Conservation (phyloP, 2,329 filamentous ascomycete species). For the Epichloe aotearoae region DNA sequence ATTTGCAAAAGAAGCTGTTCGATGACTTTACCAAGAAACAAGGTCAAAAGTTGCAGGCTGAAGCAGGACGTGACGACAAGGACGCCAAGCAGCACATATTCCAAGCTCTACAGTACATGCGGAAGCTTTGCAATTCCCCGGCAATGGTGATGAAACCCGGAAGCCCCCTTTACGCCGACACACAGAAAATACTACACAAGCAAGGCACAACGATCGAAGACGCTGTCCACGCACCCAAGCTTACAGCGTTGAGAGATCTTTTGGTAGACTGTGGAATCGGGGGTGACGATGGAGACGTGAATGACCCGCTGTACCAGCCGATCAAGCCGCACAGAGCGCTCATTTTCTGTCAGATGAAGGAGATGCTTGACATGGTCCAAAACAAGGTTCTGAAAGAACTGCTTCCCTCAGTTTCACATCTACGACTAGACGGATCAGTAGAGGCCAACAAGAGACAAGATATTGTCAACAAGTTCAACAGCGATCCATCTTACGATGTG, state of each 20-base stretch:
- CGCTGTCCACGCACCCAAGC: constrained; percentile 78
- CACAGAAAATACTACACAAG: constrained; percentile 65
- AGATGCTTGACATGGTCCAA: constrained; percentile 99
- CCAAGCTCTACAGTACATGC: constrained; percentile 98
- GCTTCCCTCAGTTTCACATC: constrained; percentile 82
- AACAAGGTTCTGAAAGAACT: constrained; percentile 81
- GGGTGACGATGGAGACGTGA: constrained; percentile 48
- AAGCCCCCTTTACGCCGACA: constrained; percentile 80
- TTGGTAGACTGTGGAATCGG: constrained; percentile 98
- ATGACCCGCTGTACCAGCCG: constrained; percentile 55
- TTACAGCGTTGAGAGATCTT: constrained; percentile 78
- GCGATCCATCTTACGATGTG: constrained; percentile 91
- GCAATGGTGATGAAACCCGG: constrained; percentile 91
- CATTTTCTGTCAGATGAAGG: constrained; percentile 99
- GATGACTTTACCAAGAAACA: constrained; percentile 95
- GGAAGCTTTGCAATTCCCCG: constrained; percentile 95
- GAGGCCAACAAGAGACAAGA: constrained; percentile 90
- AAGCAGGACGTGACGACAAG: constrained; percentile 75
- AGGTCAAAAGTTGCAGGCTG: constrained; percentile 71
- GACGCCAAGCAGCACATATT: constrained; percentile 97
- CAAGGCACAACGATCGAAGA: constrained; percentile 77
- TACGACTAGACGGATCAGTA: constrained; percentile 87
- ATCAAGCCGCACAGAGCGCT: constrained; percentile 93
- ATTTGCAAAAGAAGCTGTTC: constrained; percentile 87
- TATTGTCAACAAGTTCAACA: constrained; percentile 98